A percentile compares a stretch with the other conserved stretches of the same genome.
Evolutionary conservation across 1,284 basidiomycete species (phyloP).

Genomic region (Termitomyces sp.): DNA sequence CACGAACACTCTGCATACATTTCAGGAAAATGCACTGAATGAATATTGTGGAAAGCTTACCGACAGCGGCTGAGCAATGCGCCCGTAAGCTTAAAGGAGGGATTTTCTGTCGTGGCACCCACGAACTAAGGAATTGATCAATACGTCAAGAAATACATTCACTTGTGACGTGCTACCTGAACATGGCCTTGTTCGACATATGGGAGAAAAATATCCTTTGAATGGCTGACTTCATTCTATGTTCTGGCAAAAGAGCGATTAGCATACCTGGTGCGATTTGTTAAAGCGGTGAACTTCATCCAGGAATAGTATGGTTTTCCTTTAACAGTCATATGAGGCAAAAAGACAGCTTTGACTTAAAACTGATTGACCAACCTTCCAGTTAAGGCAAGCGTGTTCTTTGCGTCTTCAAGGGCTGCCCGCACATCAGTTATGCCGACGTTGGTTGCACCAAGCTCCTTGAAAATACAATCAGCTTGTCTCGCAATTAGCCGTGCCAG

Average conservation of each 20-base stretch:
- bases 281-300: constrained; percentile 92
- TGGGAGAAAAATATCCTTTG: constrained; percentile 73
- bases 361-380: constrained; percentile 43
- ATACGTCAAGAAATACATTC: constrained; percentile 7
- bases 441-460: constrained; percentile 72
- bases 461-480: constrained; percentile 58
- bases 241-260: not conserved
- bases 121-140: constrained; percentile 46
- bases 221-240: not conserved
- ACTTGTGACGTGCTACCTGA: constrained; percentile 37
- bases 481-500: constrained; percentile 68
- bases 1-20: constrained; percentile 49
- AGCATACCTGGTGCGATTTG: constrained; percentile 69
- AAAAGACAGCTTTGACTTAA: not conserved
- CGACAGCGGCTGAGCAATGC: constrained; percentile 80
- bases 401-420: constrained; percentile 77
- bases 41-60: constrained; percentile 28
- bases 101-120: constrained; percentile 91
- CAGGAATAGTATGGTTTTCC: constrained; percentile 70
- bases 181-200: constrained; percentile 77
- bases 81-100: constrained; percentile 79
- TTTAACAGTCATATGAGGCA: constrained; percentile 20
- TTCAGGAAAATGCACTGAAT: not conserved
- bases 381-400: constrained; percentile 61
- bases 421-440: constrained; percentile 79